Percentiles rank a stretch among this genome's conserved stretches.
These are phyloP conservation scores for Aspergillus pseudoviridinutans DNA, from an alignment of 2,329 filamentous ascomycete genomes.

Conservation along the genomic window DNA sequence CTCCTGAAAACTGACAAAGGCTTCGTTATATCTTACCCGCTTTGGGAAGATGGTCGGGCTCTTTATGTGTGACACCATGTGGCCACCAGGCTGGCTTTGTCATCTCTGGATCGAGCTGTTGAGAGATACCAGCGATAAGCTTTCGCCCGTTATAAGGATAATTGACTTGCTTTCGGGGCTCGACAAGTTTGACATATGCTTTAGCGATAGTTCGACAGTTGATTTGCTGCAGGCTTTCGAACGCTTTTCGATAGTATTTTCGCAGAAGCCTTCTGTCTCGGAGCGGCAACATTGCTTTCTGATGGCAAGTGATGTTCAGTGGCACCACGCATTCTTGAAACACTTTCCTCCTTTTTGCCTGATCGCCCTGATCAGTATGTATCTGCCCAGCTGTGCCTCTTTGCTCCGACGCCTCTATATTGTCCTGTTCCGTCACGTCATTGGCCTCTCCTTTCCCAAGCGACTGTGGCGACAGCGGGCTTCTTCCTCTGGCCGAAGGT, in stretches of 20 bases:
- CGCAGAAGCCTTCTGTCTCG: conserved; percentile 22
- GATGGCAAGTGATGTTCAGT: conserved; percentile 21
- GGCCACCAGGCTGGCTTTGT: conserved; percentile 37
- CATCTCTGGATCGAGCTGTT: conserved; percentile 29
- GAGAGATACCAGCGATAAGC: conserved; percentile 25
- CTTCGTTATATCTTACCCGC: conserved; percentile 16
- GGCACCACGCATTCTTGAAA: conserved; percentile 18
- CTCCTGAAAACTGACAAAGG: not conserved
- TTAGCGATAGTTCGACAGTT: conserved; percentile 34
- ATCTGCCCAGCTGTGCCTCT: conserved; percentile 4
- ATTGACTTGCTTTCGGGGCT: conserved; percentile 35
- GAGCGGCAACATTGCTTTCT: conserved; percentile 22
- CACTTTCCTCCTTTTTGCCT: conserved; percentile 14
- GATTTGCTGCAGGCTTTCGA: conserved; percentile 32
- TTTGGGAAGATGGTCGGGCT: conserved; percentile 33
- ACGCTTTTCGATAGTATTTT: conserved; percentile 31
- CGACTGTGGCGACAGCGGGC: conserved; percentile 16
- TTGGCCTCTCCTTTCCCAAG: conserved; percentile 1
- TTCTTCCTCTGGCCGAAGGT: conserved; percentile 8
- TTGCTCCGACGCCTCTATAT: not conserved
- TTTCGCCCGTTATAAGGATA: conserved; percentile 35
- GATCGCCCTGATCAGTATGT: conserved; percentile 3
- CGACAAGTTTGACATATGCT: conserved; percentile 34
- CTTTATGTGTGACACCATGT: conserved; percentile 26
- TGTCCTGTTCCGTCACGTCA: conserved; percentile 2